phyloP scores from a whole-genome alignment of 305 asterid species.

The Withania somnifera region DNA sequence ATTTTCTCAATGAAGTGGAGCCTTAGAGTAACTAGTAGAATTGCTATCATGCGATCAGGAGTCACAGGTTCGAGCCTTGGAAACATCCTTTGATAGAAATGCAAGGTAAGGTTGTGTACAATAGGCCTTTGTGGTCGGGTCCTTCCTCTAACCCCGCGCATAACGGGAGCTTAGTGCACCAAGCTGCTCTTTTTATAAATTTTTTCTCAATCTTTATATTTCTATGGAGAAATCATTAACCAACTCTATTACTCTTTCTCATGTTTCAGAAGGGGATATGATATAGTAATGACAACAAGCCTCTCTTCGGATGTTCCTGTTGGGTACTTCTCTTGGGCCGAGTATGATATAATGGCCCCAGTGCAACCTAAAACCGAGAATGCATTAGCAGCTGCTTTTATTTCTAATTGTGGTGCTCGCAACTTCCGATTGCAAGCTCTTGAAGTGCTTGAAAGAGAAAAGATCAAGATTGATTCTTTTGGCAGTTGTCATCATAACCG shows the following conservation, averaged over 20 bases:
- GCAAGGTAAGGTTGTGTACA: too few species aligned
- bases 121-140: too few species aligned
- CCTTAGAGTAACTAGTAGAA: too few species aligned
- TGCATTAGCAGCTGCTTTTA: slow-evolving; percentile 89
- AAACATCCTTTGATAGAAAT: too few species aligned
- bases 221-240: neutral
- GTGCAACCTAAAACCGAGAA: slow-evolving; percentile 67
- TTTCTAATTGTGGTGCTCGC: slow-evolving; percentile 89
- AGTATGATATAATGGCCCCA: slow-evolving; percentile 95
- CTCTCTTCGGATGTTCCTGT: slow-evolving; percentile 98
- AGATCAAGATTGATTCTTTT: slow-evolving; percentile 71
- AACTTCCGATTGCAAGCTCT: slow-evolving; percentile 93
- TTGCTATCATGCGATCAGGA: too few species aligned
- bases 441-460: slow-evolving; percentile 66
- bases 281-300: slow-evolving; percentile 85
- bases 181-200: too few species aligned
- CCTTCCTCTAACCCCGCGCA: too few species aligned
- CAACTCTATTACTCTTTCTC: neutral
- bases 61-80: too few species aligned
- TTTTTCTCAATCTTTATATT: neutral
- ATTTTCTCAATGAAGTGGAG: too few species aligned
- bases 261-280: slow-evolving; percentile 60
- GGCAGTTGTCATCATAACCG: slow-evolving; percentile 86
- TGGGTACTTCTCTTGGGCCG: slow-evolving; percentile 99
- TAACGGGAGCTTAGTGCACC: too few species aligned